Percentiles rank a stretch among this genome's conserved stretches.
These are phyloP conservation scores for Gaeumannomyces tritici DNA, from an alignment of 2,329 filamentous ascomycete species.

Conservation along the genomic window DNA sequence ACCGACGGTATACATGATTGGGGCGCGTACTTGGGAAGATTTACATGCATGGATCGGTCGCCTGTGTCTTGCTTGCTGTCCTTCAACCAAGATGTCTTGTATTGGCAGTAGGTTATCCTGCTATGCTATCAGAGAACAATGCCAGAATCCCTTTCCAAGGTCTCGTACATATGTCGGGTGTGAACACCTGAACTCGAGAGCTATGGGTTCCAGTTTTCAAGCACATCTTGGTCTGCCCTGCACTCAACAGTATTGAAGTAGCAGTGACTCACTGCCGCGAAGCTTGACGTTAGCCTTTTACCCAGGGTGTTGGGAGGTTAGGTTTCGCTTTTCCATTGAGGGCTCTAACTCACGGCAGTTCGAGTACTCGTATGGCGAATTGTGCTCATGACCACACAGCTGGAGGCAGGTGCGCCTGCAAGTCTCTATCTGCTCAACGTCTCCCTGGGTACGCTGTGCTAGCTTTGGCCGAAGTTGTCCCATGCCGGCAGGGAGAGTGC, in stretches of 20 bases:
- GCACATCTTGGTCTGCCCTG: neutral
- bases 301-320: neutral
- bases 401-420: neutral
- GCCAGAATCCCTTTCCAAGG: too few species aligned
- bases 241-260: neutral
- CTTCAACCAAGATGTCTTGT: too few species aligned
- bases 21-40: too few species aligned
- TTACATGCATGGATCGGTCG: too few species aligned
- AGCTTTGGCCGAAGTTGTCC: neutral
- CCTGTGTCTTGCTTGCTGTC: too few species aligned
- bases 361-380: conserved; percentile 1
- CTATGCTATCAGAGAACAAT: too few species aligned
- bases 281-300: neutral
- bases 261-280: neutral
- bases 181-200: too few species aligned
- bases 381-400: neutral
- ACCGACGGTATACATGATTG: too few species aligned
- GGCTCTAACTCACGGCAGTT: neutral
- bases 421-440: neutral
- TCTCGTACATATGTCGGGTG: too few species aligned
- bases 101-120: too few species aligned
- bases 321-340: neutral
- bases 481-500: neutral
- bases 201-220: neutral
- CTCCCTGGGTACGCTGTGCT: neutral